These are phyloP conservation scores for Pleurotus tuoliensis DNA, from an alignment of 768 basidiomycete genomes.

Conservation along the genomic window DNA sequence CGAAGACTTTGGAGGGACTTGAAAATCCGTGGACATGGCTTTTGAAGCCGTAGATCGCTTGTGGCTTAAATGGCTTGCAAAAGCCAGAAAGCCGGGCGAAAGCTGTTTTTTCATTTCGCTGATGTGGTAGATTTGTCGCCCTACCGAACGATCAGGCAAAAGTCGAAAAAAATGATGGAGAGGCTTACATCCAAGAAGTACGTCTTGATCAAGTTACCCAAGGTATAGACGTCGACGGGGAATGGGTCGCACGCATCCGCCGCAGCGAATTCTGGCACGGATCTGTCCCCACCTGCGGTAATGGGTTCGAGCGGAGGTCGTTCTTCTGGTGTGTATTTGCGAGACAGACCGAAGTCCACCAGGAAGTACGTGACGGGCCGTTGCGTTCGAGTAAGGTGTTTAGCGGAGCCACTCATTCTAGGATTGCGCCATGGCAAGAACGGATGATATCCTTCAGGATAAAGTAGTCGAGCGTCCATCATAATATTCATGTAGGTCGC, in stretches of 20 bases:
- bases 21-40: no score
- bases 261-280: conserved; percentile 30
- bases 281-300: conserved; percentile 34
- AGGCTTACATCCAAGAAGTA: conserved; percentile 14
- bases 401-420: conserved; percentile 3
- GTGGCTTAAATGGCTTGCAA: no score
- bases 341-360: conserved; percentile 22
- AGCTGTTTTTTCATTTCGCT: no score
- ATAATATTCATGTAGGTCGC: conserved; percentile 3
- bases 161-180: no score
- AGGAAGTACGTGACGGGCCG: conserved; percentile 18
- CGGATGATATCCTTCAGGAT: background rate
- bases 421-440: background rate
- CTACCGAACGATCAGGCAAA: no score
- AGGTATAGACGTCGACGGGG: conserved; percentile 30
- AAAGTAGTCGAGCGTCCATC: conserved; percentile 2
- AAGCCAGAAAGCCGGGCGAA: no score
- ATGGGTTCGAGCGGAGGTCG: conserved; percentile 19
- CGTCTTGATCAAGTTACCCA: conserved; percentile 28
- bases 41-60: no score
- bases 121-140: no score
- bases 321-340: conserved; percentile 6
- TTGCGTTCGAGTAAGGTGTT: conserved; percentile 11
- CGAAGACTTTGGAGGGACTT: no score
- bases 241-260: conserved; percentile 24